Evolutionary conservation across 2,329 filamentous ascomycete species (phyloP).

Genomic region (Venturia oleaginea): DNA sequence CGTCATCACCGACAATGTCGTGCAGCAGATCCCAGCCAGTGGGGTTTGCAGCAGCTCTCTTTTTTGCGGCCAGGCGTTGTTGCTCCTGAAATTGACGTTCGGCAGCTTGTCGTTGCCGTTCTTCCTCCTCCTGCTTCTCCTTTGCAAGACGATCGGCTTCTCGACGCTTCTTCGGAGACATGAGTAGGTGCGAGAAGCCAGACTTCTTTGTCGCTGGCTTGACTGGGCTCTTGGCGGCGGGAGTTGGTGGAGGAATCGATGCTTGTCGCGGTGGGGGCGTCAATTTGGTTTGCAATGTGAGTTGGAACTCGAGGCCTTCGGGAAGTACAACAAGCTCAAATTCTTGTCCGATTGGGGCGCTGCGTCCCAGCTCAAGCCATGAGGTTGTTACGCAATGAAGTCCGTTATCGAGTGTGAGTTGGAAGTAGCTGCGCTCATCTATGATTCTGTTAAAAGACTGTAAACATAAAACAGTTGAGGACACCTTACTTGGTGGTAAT

Average conservation of each 20-base stretch:
- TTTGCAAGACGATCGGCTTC: constrained; percentile 65
- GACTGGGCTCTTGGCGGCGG: constrained; percentile 56
- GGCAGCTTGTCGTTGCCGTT: constrained; percentile 14
- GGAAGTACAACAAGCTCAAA: constrained; percentile 96
- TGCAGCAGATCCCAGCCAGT: constrained; percentile 81
- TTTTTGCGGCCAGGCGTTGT: constrained; percentile 28
- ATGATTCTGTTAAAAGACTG: constrained; percentile 17
- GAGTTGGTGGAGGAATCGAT: constrained; percentile 41
- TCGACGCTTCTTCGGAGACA: constrained; percentile 93
- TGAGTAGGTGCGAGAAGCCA: constrained; percentile 75
- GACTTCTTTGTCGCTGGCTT: constrained; percentile 51
- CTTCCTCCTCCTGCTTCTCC: constrained; percentile 30
- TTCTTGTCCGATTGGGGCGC: constrained; percentile 91
- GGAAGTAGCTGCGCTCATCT: constrained; percentile 91
- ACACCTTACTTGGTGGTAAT: constrained; percentile 69
- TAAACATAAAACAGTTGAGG: background rate
- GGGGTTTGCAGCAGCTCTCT: constrained; percentile 35
- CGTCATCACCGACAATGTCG: constrained; percentile 78
- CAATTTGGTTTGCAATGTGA: constrained; percentile 92
- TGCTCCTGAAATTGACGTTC: constrained; percentile 17
- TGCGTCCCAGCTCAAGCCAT: constrained; percentile 85
- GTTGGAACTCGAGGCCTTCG: constrained; percentile 87
- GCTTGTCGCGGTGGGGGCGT: constrained; percentile 56
- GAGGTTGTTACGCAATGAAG: constrained; percentile 95
- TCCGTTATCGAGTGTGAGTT: constrained; percentile 94